Evolutionary conservation across 257 asterid species (phyloP).

Genomic region (Solanum chaucha): DNA sequence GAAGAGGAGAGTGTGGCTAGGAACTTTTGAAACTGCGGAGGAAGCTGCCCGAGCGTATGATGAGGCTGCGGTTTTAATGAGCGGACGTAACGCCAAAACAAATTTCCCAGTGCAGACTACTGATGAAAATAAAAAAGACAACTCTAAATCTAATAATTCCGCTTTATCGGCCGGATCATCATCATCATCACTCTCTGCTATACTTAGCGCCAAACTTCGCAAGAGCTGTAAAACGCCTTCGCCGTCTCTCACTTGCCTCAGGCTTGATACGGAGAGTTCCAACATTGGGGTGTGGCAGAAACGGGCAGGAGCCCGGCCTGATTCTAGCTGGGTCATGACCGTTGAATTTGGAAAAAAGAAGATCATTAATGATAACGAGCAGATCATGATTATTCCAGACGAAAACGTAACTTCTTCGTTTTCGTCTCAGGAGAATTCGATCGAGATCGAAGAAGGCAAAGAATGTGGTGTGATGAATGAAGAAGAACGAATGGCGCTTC

Average conservation of each 20-base stretch:
- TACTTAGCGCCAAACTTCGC: conserved; percentile 36
- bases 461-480: conserved; percentile 16
- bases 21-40: conserved; percentile 52
- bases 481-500: conserved; percentile 41
- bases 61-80: conserved; percentile 47
- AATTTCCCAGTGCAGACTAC: conserved; percentile 27
- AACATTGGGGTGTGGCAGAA: conserved; percentile 58
- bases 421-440: background rate
- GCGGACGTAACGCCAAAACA: conserved; percentile 52
- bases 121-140: background rate
- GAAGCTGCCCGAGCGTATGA: conserved; percentile 55
- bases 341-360: conserved; percentile 34
- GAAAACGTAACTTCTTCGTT: background rate
- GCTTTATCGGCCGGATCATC: conserved; percentile 7
- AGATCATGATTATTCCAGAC: background rate
- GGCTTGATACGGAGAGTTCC: conserved; percentile 50
- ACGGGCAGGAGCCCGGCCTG: conserved; percentile 34
- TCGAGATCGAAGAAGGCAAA: background rate
- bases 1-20: conserved; percentile 58
- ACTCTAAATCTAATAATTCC: background rate
- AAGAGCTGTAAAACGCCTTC: conserved; percentile 31
- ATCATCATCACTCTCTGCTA: conserved; percentile 13
- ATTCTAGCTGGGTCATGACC: conserved; percentile 45
- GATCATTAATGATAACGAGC: background rate
- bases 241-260: conserved; percentile 48